These are phyloP conservation scores for Lupinus albus DNA, from an alignment of 306 rosid species.

Conservation along the genomic window DNA sequence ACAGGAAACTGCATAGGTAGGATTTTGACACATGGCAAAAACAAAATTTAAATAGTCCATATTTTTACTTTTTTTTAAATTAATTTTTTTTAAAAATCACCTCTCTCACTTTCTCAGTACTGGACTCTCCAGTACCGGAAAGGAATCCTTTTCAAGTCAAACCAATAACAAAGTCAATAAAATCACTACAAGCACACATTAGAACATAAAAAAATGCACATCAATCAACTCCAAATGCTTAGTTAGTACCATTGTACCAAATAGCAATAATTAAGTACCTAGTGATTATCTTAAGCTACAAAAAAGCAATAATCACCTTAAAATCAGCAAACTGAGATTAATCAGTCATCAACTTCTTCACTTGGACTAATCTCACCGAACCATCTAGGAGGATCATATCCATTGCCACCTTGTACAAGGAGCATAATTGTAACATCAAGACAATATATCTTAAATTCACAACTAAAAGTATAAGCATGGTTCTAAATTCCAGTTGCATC, in stretches of 20 bases:
- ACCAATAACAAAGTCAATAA: background rate
- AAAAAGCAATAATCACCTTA: constrained; percentile 10
- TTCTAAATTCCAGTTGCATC: too few species aligned
- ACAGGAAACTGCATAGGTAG: too few species aligned
- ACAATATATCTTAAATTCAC: background rate
- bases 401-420: constrained; percentile 61
- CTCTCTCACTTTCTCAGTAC: too few species aligned
- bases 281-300: background rate
- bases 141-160: too few species aligned
- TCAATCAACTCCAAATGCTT: constrained; percentile 18
- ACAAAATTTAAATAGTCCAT: too few species aligned
- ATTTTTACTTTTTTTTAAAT: too few species aligned
- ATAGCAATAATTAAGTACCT: too few species aligned
- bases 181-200: constrained; percentile 8
- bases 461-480: constrained; percentile 1
- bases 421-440: background rate
- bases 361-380: constrained; percentile 56
- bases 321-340: background rate
- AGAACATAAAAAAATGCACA: background rate
- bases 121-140: too few species aligned
- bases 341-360: constrained; percentile 54
- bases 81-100: too few species aligned
- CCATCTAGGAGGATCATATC: constrained; percentile 95
- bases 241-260: background rate
- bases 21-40: too few species aligned